phyloP scores from a whole-genome alignment of 164 flowering plant genomes.

The Dillenia turbinata region DNA sequence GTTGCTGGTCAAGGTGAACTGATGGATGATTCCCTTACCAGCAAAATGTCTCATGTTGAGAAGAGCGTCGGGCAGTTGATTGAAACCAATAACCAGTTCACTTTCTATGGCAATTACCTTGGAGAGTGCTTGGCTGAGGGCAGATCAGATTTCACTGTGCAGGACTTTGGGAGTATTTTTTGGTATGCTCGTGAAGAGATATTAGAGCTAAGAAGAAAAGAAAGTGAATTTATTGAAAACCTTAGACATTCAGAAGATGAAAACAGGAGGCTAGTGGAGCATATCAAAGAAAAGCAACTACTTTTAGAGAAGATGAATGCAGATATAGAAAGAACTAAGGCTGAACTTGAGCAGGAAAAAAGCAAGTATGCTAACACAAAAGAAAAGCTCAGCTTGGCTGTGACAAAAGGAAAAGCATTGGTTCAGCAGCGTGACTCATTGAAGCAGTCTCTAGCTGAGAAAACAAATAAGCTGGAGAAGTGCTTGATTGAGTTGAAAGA shows the following conservation, averaged over 20 bases:
- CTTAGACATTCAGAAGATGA: slow-evolving; percentile 48
- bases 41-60: slow-evolving; percentile 46
- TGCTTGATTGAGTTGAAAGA: slow-evolving; percentile 55
- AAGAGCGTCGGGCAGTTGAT: slow-evolving; percentile 27
- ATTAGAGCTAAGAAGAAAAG: slow-evolving; percentile 41
- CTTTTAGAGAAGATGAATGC: slow-evolving; percentile 29
- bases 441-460: slow-evolving; percentile 68
- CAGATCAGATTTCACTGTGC: slow-evolving; percentile 24
- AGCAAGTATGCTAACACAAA: slow-evolving; percentile 47
- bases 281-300: slow-evolving; percentile 39
- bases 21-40: slow-evolving; percentile 35
- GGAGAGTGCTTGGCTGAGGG: slow-evolving; percentile 37
- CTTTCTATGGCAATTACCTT: slow-evolving; percentile 43
- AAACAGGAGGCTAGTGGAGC: slow-evolving; percentile 43
- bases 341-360: slow-evolving; percentile 83
- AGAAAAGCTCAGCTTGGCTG: slow-evolving; percentile 95
- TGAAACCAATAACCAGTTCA: slow-evolving; percentile 43
- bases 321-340: slow-evolving; percentile 41
- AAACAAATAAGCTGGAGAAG: slow-evolving; percentile 67
- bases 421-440: slow-evolving; percentile 87
- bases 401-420: slow-evolving; percentile 92
- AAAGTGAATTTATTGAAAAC: slow-evolving; percentile 35
- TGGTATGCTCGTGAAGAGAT: slow-evolving; percentile 36
- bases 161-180: slow-evolving; percentile 34
- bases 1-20: slow-evolving; percentile 35